Evolutionary conservation across 78 protist species (phyloP), one percentile per base, ranked within the genome.

Genomic region (Pelomyxa schiedti): DNA sequence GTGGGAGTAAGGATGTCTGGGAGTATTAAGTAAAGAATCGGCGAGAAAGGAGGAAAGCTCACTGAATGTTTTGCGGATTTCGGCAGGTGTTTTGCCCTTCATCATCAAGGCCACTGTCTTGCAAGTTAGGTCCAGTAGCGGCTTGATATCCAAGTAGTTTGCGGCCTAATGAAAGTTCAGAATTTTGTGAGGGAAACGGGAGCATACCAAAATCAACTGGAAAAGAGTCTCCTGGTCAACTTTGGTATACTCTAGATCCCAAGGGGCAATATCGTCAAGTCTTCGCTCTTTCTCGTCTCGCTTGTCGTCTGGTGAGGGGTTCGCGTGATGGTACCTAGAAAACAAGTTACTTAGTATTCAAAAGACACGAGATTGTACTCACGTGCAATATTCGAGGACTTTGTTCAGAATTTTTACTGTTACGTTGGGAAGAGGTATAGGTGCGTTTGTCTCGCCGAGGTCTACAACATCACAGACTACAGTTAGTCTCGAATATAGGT

Each of bases 81-180:
- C 90, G 35, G 89, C 95, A 36, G 93, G 86, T 1, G 85, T 78
- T 86, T 91, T 91, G 78, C 90, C 87, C 53, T 90, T 88, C 78
- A 94, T 84, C 91, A 88, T 79, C 64, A 77, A 76, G 32, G 95
- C 95, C n/a, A 94, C 93, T 8, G 75, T 76, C 42, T 92, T 93
- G 84, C 97, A 94, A 39, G 92, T 87, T 42, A 92, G 75, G 67
- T 94, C 94, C 38, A 94, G 80, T 42, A 94, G 87, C 16, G 89
- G 82, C 78, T 94, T 90, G 89, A 94, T 91, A 73, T 91, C 91
- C 32, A 94, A 39, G 83, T 81, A 90, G 84, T 94, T 90, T 66
- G 97, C 93, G 8, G 95, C 95, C 82, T 72, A 69, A 0, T 66
- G 24, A 42, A 64, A n/a, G n/a, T n/a, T n/a, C n/a, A n/a, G n/a